phyloP scores from a whole-genome alignment of 768 basidiomycete genomes.

The Panaeolus papilionaceus region DNA sequence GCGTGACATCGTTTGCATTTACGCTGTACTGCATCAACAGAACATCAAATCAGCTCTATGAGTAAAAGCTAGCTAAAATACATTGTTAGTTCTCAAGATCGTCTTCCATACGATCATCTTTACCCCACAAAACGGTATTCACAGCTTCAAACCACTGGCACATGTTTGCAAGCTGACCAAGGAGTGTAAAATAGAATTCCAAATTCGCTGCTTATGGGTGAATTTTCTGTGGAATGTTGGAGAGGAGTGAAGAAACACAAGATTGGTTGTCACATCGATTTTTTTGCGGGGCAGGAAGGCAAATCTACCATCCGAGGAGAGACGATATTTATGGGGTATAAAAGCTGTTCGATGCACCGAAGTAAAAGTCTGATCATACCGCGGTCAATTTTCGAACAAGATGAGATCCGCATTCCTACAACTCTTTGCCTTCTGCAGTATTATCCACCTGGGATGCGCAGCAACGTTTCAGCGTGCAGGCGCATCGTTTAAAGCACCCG shows the following conservation, averaged over 20 bases:
- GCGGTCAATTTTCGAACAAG: background rate
- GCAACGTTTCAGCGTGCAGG: conserved; percentile 38
- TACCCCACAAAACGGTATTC: background rate
- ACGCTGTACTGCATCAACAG: too few relatives aligned
- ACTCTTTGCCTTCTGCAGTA: background rate
- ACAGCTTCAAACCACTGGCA: background rate
- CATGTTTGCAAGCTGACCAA: background rate
- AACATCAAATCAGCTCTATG: background rate
- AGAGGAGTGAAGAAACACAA: background rate
- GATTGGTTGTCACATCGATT: background rate
- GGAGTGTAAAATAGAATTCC: background rate
- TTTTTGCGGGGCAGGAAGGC: background rate
- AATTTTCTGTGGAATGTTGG: background rate
- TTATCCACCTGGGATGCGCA: background rate
- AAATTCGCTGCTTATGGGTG: background rate
- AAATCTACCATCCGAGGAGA: background rate
- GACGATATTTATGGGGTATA: background rate
- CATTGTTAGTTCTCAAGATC: background rate
- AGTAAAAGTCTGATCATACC: background rate
- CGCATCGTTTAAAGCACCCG: conserved; percentile 40
- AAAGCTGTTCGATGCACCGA: background rate
- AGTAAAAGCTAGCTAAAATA: background rate
- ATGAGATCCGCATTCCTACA: background rate
- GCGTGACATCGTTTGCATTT: background rate
- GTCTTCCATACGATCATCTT: background rate